Evolutionary conservation across 2,329 filamentous ascomycete genomes (phyloP), one percentile per base, ranked within the genome.

Genomic region (Pyrenochaeta sp.): DNA sequence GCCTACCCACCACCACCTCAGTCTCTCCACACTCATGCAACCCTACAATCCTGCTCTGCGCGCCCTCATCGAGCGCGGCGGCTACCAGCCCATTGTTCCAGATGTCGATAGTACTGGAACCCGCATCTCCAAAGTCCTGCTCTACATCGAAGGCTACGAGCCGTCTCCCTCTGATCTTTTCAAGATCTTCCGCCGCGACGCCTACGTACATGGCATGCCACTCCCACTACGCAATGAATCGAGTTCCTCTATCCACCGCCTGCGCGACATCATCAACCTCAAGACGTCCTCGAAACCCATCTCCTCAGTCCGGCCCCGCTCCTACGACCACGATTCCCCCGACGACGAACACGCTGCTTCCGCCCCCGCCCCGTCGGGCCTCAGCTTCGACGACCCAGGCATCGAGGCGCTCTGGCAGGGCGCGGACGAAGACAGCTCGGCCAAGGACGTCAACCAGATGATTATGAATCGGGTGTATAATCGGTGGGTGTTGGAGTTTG

Each of bases 401-500:
- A 55, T 62, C 17, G 39, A 47, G 7, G 32, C 37, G 4, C 39
- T 61, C 44, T 61, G 60, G 43, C 35, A 17, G 11, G 14, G 23
- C 7, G 32, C 32, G 1, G 34, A 65, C 2, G 37, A 30, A 4
- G 53, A 51, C 7, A 19, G 43, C 5, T 28, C 32, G 18, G 45
- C 46, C 2, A 48, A 48, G 41, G 35, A 51, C 29, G 37, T 63
- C 32, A 65, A 53, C 23, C 57, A 53, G 51, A 60, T 64, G 7
- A 41, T 68, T 7, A 68, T 69, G 60, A 62, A 67, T 44, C 62
- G 71, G 26, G 55, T 68, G 44, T 73, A 69, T 29, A 71, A 60
- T 23, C 70, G 79, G 27, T 82, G 82, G 71, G 70, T 86, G 10
- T 55, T 86, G 15, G 75, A 78, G 4, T 85, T 88, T 48, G 61